Percentiles rank a stretch among this genome's conserved stretches.
These are phyloP conservation scores for Monosporascus sp. DNA, from an alignment of 2,329 filamentous ascomycete species.

Conservation along the genomic window DNA sequence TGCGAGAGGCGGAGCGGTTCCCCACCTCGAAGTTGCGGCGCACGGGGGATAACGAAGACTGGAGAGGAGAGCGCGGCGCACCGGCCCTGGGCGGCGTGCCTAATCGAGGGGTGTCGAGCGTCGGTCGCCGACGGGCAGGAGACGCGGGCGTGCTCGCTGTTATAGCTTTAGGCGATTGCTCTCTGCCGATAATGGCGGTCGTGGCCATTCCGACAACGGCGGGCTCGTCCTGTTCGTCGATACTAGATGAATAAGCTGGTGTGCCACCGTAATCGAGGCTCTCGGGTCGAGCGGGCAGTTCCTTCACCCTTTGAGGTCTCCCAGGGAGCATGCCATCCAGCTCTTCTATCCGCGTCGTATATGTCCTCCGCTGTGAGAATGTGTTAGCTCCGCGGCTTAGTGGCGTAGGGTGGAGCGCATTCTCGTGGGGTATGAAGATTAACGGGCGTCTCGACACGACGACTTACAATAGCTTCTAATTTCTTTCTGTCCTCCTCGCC, in stretches of 20 bases:
- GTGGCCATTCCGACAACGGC: constrained; percentile 41
- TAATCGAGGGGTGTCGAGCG: constrained; percentile 17
- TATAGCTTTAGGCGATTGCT: constrained; percentile 14
- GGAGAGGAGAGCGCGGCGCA: constrained; percentile 33
- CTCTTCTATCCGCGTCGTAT: constrained; percentile 84
- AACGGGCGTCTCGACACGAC: background rate
- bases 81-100: constrained; percentile 16
- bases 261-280: constrained; percentile 50
- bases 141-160: constrained; percentile 8
- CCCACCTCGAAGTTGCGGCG: constrained; percentile 30
- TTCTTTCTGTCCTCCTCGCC: constrained; percentile 86
- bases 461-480: constrained; percentile 83
- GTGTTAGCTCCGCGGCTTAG: constrained; percentile 4
- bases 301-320: constrained; percentile 58
- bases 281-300: constrained; percentile 65
- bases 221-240: constrained; percentile 40
- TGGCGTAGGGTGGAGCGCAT: too few relatives aligned
- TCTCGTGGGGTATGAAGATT: too few relatives aligned
- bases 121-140: constrained; percentile 14
- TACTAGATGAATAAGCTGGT: constrained; percentile 28
- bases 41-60: constrained; percentile 50
- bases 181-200: constrained; percentile 47
- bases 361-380: constrained; percentile 67
- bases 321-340: constrained; percentile 65
- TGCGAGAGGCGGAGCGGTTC: constrained; percentile 39